Evolutionary conservation across 768 basidiomycete species (phyloP), one percentile per base, ranked within the genome.

Genomic region (Candolleomyces eurysporus): DNA sequence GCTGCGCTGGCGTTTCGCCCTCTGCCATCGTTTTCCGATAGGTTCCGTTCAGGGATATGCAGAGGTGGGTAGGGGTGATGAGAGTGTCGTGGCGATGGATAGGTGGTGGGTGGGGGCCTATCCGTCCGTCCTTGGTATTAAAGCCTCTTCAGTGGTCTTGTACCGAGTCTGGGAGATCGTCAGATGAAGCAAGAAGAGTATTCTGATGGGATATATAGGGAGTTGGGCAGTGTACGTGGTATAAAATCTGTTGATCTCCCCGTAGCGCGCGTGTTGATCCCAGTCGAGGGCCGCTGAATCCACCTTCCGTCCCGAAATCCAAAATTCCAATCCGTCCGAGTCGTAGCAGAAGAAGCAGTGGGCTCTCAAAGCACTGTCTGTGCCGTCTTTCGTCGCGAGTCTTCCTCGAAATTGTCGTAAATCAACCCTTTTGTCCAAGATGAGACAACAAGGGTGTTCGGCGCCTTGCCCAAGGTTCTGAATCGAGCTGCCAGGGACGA

Each of bases 1-100:
- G 57, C 40, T 9, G 31, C 19, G 11, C 51, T 32, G 31, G 17
- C 40, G 53, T 55, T 39, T 40, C 17, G 53, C 19, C 53, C 11
- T 55, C 53, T 17, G 53, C 36, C 53, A 55, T 55, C 32, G 19
- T 55, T 55, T 52, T 16, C 51, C 26, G 51, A 52, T 52, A 30
- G 32, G 26, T 22, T 31, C 30, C 30, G 51, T 11, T 52, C 26
- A 52, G 16, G 13, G 32, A 26, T 16, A 52, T 30, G 51, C 11
- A 32, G 8, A 10, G 6, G 16, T 52, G 13, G 43, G 42, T 43
- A 9, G 17, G 42, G 9, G 43, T 45, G 43, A n/a, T 45, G 13
- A 13, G n/a, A 13, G 43, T 45, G 43, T 45, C 14, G 43, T 45
- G 14, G 43, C 43, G n/a, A 4, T 45, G 43, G 14, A 5, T 43